Conservation (phyloP, 768 basidiomycete genomes). For the Boletales sp. region DNA sequence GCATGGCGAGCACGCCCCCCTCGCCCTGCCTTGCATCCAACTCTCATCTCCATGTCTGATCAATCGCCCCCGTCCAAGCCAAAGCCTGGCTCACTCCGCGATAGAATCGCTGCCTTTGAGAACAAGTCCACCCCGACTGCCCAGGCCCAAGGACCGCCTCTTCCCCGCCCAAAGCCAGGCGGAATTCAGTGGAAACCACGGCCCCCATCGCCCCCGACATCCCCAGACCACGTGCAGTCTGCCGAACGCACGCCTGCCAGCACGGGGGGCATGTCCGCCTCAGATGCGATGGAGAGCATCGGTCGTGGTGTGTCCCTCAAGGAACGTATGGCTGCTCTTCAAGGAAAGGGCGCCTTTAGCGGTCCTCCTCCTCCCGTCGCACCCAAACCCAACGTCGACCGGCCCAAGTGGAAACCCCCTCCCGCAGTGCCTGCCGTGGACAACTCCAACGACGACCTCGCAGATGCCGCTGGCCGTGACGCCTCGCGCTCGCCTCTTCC, state of each 20-base stretch:
- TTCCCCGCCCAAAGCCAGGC: slow-evolving; percentile 53
- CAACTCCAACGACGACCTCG: slow-evolving; percentile 36
- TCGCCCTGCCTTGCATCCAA: slow-evolving; percentile 12
- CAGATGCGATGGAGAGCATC: slow-evolving; percentile 87
- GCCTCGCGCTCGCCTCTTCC: slow-evolving; percentile 36
- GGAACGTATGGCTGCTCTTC: slow-evolving; percentile 93
- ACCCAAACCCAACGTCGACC: slow-evolving; percentile 50
- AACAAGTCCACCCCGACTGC: slow-evolving; percentile 38
- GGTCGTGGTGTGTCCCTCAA: slow-evolving; percentile 75
- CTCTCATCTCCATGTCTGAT: slow-evolving; percentile 53
- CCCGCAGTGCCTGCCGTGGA: slow-evolving; percentile 46
- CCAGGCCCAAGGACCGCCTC: slow-evolving; percentile 25
- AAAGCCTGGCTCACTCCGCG: slow-evolving; percentile 76
- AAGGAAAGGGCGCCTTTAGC: slow-evolving; percentile 80
- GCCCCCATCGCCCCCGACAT: slow-evolving; percentile 43
- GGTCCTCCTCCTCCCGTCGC: slow-evolving; percentile 45
- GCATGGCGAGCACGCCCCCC: slow-evolving; percentile 19
- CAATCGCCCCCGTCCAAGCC: slow-evolving; percentile 54
- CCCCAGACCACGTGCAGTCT: slow-evolving; percentile 13
- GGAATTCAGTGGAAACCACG: slow-evolving; percentile 73
- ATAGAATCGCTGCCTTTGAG: slow-evolving; percentile 89
- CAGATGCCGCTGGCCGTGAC: slow-evolving; percentile 21
- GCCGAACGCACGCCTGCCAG: slow-evolving; percentile 21
- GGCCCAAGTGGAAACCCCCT: slow-evolving; percentile 87
- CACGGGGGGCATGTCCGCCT: slow-evolving; percentile 64